A percentile compares a stretch with the other conserved stretches of the same genome.
Conservation (phyloP, 306 rosid genomes). For the Crotalaria pallida region DNA sequence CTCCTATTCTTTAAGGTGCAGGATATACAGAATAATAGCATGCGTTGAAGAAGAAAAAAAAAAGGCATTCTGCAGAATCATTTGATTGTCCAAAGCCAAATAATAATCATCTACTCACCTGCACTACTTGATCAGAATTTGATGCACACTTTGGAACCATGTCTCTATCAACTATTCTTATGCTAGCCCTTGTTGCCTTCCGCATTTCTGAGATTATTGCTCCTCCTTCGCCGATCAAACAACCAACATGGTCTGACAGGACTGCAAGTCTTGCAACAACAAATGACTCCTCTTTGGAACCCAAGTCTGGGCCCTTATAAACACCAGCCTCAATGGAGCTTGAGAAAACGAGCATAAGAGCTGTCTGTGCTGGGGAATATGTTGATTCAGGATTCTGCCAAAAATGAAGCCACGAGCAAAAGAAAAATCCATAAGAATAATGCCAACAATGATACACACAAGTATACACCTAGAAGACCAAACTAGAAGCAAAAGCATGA, state of each 20-base stretch:
- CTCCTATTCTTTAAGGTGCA: not conserved
- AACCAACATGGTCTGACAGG: constrained; percentile 82
- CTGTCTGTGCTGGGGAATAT: constrained; percentile 82
- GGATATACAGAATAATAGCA: constrained; percentile 11
- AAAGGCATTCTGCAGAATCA: constrained; percentile 6
- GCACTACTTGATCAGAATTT: constrained; percentile 60
- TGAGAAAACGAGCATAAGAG: constrained; percentile 73
- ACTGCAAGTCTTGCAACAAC: constrained; percentile 63
- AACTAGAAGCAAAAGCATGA: constrained; percentile 8
- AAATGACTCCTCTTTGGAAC: constrained; percentile 47
- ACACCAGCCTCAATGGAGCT: constrained; percentile 54
- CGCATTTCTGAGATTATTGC: constrained; percentile 74
- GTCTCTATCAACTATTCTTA: constrained; percentile 57
- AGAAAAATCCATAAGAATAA: not conserved
- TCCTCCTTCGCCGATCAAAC: constrained; percentile 93
- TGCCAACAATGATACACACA: not conserved
- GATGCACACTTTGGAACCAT: constrained; percentile 73
- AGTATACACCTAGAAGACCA: not conserved
- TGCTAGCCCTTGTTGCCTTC: constrained; percentile 65
- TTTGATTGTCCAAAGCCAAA: constrained; percentile 18
- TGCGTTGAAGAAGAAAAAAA: not conserved
- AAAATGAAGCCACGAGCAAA: constrained; percentile 21
- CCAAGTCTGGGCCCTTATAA: constrained; percentile 51
- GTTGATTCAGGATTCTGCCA: constrained; percentile 67
- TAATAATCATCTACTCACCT: constrained; percentile 39